These are phyloP conservation scores for Testicularia cyperi DNA, from an alignment of 1,284 basidiomycete genomes.

Conservation along the genomic window DNA sequence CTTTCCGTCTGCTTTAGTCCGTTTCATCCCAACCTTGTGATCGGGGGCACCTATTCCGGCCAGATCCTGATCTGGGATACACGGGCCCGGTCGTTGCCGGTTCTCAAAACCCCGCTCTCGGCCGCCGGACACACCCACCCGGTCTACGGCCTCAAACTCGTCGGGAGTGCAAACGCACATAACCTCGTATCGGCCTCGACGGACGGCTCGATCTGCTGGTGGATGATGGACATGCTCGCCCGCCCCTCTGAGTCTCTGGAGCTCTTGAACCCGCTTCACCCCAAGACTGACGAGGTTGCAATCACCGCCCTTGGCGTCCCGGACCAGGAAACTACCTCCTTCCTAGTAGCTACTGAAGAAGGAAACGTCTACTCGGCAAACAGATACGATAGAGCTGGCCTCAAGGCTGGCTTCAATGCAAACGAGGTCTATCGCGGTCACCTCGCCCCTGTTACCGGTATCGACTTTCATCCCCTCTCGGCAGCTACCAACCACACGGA, in stretches of 20 bases:
- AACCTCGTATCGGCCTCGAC: slow-evolving; percentile 93
- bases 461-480: slow-evolving; percentile 81
- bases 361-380: slow-evolving; percentile 93
- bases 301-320: slow-evolving; percentile 91
- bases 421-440: slow-evolving; percentile 90
- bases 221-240: slow-evolving; percentile 97
- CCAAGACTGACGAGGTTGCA: slow-evolving; percentile 76
- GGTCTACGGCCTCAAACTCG: slow-evolving; percentile 94
- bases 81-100: slow-evolving; percentile 82
- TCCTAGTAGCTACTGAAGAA: slow-evolving; percentile 96
- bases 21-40: slow-evolving; percentile 93
- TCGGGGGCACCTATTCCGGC: slow-evolving; percentile 96
- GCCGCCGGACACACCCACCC: slow-evolving; percentile 91
- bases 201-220: slow-evolving; percentile 93
- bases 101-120: slow-evolving; percentile 91
- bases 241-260: slow-evolving; percentile 67
- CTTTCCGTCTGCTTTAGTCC: slow-evolving; percentile 94
- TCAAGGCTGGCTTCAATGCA: slow-evolving; percentile 90
- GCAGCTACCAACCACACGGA: slow-evolving; percentile 67
- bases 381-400: slow-evolving; percentile 90
- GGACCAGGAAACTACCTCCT: slow-evolving; percentile 88
- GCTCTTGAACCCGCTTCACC: slow-evolving; percentile 38
- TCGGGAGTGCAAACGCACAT: slow-evolving; percentile 96
- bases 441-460: slow-evolving; percentile 85
- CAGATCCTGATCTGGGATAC: slow-evolving; percentile 99